Conservation (phyloP, 257 asterid genomes). For the Solanum sitiens region DNA sequence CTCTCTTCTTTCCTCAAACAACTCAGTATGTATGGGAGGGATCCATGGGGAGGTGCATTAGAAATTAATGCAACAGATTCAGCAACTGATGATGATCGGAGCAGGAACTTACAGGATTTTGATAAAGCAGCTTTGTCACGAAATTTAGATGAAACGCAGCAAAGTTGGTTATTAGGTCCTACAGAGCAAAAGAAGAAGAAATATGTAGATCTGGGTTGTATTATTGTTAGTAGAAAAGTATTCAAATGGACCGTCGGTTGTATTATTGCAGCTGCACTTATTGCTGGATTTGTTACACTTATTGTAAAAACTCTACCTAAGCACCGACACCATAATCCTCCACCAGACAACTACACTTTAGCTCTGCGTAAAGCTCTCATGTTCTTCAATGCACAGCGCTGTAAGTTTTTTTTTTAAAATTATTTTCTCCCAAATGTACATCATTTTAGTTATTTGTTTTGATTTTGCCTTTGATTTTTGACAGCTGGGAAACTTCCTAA, state of each 20-base stretch:
- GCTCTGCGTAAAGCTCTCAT: constrained; percentile 84
- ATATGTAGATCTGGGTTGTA: constrained; percentile 95
- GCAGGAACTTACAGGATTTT: constrained; percentile 74
- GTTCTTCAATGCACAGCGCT: constrained; percentile 92
- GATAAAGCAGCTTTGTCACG: constrained; percentile 94
- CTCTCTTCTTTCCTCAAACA: not conserved
- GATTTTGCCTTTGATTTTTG: constrained; percentile 2
- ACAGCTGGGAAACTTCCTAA: constrained; percentile 88
- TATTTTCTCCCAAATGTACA: not conserved
- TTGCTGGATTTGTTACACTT: constrained; percentile 58
- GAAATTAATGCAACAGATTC: constrained; percentile 89
- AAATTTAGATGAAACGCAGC: constrained; percentile 91
- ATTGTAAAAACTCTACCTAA: constrained; percentile 75
- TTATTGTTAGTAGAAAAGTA: constrained; percentile 76
- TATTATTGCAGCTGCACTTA: constrained; percentile 53
- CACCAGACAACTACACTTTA: constrained; percentile 81
- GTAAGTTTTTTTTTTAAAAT: constrained; percentile 31
- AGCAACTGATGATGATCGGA: constrained; percentile 95
- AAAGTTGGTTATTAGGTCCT: constrained; percentile 94
- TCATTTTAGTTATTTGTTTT: not conserved
- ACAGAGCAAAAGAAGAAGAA: constrained; percentile 97
- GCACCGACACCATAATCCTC: constrained; percentile 59
- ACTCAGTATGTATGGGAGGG: constrained; percentile 72
- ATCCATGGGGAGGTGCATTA: constrained; percentile 98
- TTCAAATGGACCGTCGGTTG: constrained; percentile 79